Conservation (phyloP, 2,329 filamentous ascomycete species). For the Bisporella sp. region DNA sequence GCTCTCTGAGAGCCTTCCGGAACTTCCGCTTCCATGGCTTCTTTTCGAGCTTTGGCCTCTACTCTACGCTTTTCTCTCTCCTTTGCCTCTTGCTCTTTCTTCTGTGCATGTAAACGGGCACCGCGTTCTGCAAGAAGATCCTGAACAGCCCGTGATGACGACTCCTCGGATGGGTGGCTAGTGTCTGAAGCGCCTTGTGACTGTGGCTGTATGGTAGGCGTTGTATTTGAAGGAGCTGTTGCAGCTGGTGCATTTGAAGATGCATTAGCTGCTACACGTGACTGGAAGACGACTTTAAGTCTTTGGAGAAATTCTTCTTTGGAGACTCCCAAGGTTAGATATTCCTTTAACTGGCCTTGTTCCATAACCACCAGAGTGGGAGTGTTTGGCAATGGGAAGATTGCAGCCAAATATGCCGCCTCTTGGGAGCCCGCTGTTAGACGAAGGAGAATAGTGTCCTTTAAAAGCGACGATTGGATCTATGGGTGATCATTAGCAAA, state of each 20-base stretch:
- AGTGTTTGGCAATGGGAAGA: conserved; percentile 73
- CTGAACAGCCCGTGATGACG: conserved; percentile 18
- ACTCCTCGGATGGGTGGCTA: neutral
- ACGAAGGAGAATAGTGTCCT: conserved; percentile 62
- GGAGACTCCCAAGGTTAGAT: conserved; percentile 57
- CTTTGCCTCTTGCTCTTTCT: conserved; percentile 33
- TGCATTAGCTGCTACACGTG: conserved; percentile 4
- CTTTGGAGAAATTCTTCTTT: conserved; percentile 61
- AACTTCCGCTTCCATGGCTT: conserved; percentile 31
- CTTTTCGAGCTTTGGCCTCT: conserved; percentile 37
- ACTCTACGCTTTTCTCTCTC: conserved; percentile 32
- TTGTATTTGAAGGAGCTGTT: neutral
- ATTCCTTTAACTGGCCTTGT: conserved; percentile 69
- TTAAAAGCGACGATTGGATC: conserved; percentile 48
- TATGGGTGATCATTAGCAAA: conserved; percentile 24
- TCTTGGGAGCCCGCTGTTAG: conserved; percentile 70
- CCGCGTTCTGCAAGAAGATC: conserved; percentile 44
- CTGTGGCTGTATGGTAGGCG: neutral
- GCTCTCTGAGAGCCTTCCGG: conserved; percentile 4
- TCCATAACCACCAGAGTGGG: conserved; percentile 76
- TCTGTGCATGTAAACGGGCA: conserved; percentile 40
- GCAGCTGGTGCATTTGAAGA: neutral
- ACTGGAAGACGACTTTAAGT: conserved; percentile 34
- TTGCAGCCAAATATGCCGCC: conserved; percentile 72
- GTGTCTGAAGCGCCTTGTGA: neutral